Evolutionary conservation across 805 yeast species (phyloP).

Genomic region (Hanseniaspora guilliermondii): DNA sequence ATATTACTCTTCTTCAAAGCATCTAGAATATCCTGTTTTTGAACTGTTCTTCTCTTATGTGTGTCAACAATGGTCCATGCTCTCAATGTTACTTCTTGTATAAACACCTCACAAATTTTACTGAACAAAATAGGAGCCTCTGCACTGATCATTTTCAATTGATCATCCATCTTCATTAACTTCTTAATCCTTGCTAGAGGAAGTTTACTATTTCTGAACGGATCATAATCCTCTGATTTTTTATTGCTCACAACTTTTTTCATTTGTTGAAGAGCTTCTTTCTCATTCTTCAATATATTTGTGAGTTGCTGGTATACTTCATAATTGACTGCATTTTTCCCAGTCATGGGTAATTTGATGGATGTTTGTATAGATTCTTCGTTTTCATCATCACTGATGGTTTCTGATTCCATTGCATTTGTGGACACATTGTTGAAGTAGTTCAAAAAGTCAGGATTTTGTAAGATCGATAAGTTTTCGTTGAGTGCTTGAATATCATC

Average conservation of each 20-base stretch:
- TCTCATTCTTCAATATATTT: neutral
- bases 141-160: constrained; percentile 93
- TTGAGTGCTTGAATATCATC: constrained; percentile 46
- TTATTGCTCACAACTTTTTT: neutral
- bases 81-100: constrained; percentile 93
- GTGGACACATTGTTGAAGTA: neutral
- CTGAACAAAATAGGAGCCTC: constrained; percentile 97
- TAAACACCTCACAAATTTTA: constrained; percentile 93
- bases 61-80: constrained; percentile 99
- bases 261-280: constrained; percentile 1
- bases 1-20: constrained; percentile 90
- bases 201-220: constrained; percentile 83
- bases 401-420: neutral
- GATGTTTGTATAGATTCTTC: neutral
- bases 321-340: neutral
- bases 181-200: constrained; percentile 94
- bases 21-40: constrained; percentile 86
- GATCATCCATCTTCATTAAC: constrained; percentile 96
- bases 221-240: constrained; percentile 1
- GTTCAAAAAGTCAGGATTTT: constrained; percentile 1
- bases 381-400: neutral
- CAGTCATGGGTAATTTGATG: neutral
- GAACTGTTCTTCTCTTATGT: constrained; percentile 85
- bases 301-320: neutral
- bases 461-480: constrained; percentile 33